Conservation (phyloP, 495 filamentous ascomycete genomes). For the Podospora anserina region DNA sequence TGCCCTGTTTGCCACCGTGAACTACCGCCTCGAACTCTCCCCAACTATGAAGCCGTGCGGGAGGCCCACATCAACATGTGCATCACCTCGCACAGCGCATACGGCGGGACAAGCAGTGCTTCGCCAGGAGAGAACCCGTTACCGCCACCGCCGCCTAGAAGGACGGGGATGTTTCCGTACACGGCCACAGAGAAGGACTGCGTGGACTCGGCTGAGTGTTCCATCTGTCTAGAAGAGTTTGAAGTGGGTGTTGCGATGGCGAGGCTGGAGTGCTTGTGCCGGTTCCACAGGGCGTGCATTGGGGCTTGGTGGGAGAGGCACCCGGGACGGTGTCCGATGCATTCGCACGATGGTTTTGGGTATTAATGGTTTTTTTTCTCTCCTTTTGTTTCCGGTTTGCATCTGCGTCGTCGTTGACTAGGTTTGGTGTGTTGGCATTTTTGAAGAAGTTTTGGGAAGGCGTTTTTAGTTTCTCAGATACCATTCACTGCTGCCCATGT, state of each 20-base stretch:
- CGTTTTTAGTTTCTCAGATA: neutral
- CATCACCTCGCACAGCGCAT: slow-evolving; percentile 55
- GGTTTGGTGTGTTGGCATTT: neutral
- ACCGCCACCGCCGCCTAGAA: slow-evolving; percentile 33
- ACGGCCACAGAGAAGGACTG: slow-evolving; percentile 90
- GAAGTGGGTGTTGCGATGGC: slow-evolving; percentile 78
- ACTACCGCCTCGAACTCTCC: slow-evolving; percentile 62
- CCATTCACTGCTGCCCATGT: neutral
- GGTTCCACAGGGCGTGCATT: slow-evolving; percentile 78
- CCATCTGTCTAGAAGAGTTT: slow-evolving; percentile 96
- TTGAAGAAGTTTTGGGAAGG: neutral
- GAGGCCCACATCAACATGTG: slow-evolving; percentile 77
- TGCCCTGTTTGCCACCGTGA: slow-evolving; percentile 83
- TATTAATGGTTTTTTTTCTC: slow-evolving; percentile 28
- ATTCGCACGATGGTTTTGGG: slow-evolving; percentile 52
- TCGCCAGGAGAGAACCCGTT: slow-evolving; percentile 22
- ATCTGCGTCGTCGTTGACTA: neutral
- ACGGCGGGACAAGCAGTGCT: slow-evolving; percentile 23
- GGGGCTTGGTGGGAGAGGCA: slow-evolving; percentile 51
- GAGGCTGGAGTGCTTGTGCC: slow-evolving; percentile 85
- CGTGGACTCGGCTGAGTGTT: slow-evolving; percentile 76
- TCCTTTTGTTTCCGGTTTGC: neutral
- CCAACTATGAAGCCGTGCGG: slow-evolving; percentile 59
- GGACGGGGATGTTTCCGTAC: slow-evolving; percentile 59
- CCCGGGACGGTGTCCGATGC: slow-evolving; percentile 54